phyloP scores from a whole-genome alignment of 176 grass and related monocot species.

The Cenchrus fungigraminus region DNA sequence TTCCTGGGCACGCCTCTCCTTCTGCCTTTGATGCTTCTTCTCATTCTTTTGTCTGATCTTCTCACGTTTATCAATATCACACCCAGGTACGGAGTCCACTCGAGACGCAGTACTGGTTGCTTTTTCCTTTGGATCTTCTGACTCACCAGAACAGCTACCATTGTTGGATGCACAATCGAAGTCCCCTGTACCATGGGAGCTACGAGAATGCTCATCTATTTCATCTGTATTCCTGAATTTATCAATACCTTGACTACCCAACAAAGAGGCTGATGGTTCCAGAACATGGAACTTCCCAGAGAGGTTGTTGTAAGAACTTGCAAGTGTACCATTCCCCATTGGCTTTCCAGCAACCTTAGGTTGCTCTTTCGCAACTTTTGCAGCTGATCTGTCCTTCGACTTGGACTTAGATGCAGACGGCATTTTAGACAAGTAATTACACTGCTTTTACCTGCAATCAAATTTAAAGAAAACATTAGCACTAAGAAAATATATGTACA shows the following conservation, averaged over 20 bases:
- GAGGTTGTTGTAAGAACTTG: constrained; percentile 76
- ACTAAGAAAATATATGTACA: neutral
- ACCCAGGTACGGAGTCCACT: constrained; percentile 71
- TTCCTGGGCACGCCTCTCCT: constrained; percentile 90
- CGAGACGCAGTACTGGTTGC: constrained; percentile 45
- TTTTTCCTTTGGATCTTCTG: constrained; percentile 86
- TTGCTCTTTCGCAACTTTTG: constrained; percentile 72
- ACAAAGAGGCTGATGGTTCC: constrained; percentile 60
- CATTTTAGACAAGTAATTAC: constrained; percentile 55
- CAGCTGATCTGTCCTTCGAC: constrained; percentile 67
- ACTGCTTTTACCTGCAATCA: constrained; percentile 44
- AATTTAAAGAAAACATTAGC: constrained; percentile 34
- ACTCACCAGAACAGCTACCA: constrained; percentile 85
- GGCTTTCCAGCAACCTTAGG: constrained; percentile 69
- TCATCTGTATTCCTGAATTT: constrained; percentile 84
- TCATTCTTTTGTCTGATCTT: constrained; percentile 99
- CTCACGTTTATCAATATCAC: constrained; percentile 91
- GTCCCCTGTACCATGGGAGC: constrained; percentile 80
- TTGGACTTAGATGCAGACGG: constrained; percentile 94
- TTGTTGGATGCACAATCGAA: constrained; percentile 87
- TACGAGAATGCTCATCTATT: constrained; percentile 90
- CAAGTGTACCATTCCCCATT: constrained; percentile 55
- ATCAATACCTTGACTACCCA: constrained; percentile 55
- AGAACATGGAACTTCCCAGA: constrained; percentile 90
- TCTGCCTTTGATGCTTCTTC: constrained; percentile 96